Percentiles rank a stretch among this genome's conserved stretches.
phyloP scores from a whole-genome alignment of 2,329 filamentous ascomycete genomes.

The Ophiostoma sp. region DNA sequence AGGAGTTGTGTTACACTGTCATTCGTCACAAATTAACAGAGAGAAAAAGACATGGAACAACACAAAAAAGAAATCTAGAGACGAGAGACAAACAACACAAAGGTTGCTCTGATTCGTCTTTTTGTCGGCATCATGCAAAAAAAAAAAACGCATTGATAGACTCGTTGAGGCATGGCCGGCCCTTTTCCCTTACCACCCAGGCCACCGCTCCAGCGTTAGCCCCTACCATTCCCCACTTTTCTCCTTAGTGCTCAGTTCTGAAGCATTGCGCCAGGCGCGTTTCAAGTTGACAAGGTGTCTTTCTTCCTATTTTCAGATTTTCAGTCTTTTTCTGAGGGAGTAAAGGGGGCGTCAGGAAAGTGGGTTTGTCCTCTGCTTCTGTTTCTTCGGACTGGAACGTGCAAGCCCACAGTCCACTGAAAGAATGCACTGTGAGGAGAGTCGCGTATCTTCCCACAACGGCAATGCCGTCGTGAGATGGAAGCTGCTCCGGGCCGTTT shows the following conservation, averaged over 20 bases:
- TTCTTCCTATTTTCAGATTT: background rate
- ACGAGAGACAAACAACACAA: background rate
- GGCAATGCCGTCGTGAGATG: background rate
- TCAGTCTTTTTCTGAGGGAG: background rate
- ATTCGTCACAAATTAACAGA: background rate
- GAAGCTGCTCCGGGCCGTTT: background rate
- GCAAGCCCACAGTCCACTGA: background rate
- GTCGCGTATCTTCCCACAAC: background rate
- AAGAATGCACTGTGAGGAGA: background rate
- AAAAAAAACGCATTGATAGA: background rate
- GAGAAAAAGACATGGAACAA: background rate
- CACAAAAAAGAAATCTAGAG: background rate
- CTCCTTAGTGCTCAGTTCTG: constrained; percentile 37
- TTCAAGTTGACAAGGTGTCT: constrained; percentile 46
- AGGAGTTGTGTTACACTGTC: background rate
- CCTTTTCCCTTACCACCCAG: background rate
- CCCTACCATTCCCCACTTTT: background rate
- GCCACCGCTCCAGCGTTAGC: background rate
- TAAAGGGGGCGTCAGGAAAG: background rate
- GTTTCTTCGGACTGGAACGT: background rate
- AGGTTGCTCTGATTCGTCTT: background rate
- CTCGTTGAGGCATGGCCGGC: background rate
- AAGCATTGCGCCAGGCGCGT: constrained; percentile 53
- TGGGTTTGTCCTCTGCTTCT: background rate
- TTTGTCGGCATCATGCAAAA: background rate